Evolutionary conservation across 2,329 filamentous ascomycete species (phyloP).

Genomic region (Nigrospora oryzae): DNA sequence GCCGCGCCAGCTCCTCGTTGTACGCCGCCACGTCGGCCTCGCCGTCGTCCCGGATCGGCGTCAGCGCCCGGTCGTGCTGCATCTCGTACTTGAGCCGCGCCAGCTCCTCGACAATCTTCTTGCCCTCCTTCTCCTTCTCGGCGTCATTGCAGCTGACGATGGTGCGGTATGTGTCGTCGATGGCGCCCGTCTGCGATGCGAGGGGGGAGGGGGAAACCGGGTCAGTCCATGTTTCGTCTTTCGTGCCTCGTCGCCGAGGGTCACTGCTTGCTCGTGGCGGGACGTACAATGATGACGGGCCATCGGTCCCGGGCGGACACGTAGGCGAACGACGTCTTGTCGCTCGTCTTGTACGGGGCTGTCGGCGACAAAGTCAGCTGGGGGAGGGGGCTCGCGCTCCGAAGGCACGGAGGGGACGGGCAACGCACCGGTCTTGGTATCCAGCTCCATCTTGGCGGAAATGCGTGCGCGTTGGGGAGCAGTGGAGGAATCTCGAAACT

Average conservation of each 20-base stretch:
- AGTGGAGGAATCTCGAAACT: no score
- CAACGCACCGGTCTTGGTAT: constrained; percentile 62
- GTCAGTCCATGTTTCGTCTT: no score
- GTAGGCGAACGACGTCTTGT: constrained; percentile 80
- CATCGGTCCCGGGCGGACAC: constrained; percentile 79
- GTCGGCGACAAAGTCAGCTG: constrained; percentile 1
- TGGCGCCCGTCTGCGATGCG: constrained; percentile 66
- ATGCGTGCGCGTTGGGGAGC: background rate
- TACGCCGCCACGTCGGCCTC: constrained; percentile 68
- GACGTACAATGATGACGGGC: constrained; percentile 79
- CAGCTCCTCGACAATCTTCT: constrained; percentile 72
- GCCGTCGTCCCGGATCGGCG: constrained; percentile 69
- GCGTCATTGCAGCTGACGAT: constrained; percentile 50
- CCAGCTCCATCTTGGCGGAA: constrained; percentile 55
- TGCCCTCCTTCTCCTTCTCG: constrained; percentile 69
- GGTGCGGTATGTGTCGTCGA: constrained; percentile 87
- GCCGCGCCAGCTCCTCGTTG: constrained; percentile 73
- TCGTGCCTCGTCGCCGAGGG: background rate
- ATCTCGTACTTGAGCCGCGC: constrained; percentile 88
- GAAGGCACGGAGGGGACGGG: background rate
- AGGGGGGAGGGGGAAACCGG: constrained; percentile 2
- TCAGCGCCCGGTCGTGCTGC: constrained; percentile 75
- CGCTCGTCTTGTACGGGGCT: constrained; percentile 73
- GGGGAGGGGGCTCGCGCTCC: background rate
- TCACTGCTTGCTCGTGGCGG: background rate